Conservation (phyloP, 805 yeast species). For the Danielia oregonensis region DNA sequence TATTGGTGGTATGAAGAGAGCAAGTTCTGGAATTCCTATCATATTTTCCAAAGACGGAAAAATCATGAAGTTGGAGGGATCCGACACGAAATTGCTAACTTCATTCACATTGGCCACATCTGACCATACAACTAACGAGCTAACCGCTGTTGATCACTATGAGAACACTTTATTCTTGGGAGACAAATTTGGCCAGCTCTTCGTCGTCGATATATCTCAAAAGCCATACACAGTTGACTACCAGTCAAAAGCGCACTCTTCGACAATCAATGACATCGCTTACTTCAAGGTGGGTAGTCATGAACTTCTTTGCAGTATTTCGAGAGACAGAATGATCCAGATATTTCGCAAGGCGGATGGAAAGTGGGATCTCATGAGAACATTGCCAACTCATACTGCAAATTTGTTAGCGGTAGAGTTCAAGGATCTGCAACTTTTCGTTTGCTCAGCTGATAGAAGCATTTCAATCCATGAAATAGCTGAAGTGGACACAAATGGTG, state of each 20-base stretch:
- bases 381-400: conserved; percentile 57
- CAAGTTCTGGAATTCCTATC: conserved; percentile 9
- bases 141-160: conserved; percentile 39
- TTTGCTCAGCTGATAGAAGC: conserved; percentile 61
- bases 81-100: neutral
- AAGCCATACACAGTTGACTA: conserved; percentile 15
- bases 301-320: conserved; percentile 43
- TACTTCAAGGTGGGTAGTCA: conserved; percentile 25
- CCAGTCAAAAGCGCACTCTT: conserved; percentile 47
- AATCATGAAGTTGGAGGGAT: neutral
- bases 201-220: conserved; percentile 22
- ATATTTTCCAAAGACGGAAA: conserved; percentile 21
- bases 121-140: conserved; percentile 28
- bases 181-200: conserved; percentile 46
- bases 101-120: conserved; percentile 1
- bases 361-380: conserved; percentile 54
- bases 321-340: conserved; percentile 65
- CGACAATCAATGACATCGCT: conserved; percentile 44
- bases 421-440: conserved; percentile 34
- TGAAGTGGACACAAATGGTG: conserved; percentile 11
- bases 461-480: conserved; percentile 48
- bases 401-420: conserved; percentile 41
- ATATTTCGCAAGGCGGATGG: conserved; percentile 31
- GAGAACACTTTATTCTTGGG: conserved; percentile 36
- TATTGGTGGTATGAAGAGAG: conserved; percentile 6